Evolutionary conservation across 192 early-diverging fungal species (phyloP), one percentile per base, ranked within the genome.

Genomic region (Coemansia sp.): DNA sequence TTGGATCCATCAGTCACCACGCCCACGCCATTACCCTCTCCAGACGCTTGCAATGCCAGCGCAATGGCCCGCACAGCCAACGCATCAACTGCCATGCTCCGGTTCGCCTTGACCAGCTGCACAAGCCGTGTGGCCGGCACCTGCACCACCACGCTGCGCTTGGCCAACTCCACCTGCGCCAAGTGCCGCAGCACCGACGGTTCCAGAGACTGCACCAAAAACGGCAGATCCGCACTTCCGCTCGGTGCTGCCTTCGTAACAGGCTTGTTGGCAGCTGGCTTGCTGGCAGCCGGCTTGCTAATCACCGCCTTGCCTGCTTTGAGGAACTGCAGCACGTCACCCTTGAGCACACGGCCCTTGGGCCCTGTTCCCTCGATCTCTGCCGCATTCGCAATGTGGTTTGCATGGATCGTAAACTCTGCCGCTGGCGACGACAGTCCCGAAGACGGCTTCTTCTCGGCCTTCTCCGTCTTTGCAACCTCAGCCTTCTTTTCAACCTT

Each of bases 291-390:
- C 1, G 52, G 28, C 34, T 26, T 55, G n/a, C 11, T 19, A 17
- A 59, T 10, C 40, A 12, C 12, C 0, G 58, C 60, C 57, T 69
- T 69, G 31, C 77, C 77, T 21, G 59, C 66, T 55, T 68, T 69
- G 38, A 91, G 64, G 69, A 86, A 87, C 14, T 72, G 79, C 20
- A 91, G 70, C 0, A 91, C 87, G 59, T 91, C 90, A 47, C 90
- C 90, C 78, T 91, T 91, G 48, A 91, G 77, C 36, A 91, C 75
- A 21, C 86, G 84, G 9, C 90, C 90, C 85, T 86, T 79, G 53
- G 84, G 85, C 56, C 87, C 85, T 74, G 90, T 80, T 20, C 72
- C 78, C 14, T 57, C 19, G 31, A 81, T 81, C 21, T 81, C 78
- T 17, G 36, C 44, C 50, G 84, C 71, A 34, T 78, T 78, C 2